Base-by-base conservation (phyloP, 73 alveolate genomes). In the Symbiodinium natans region DNA sequence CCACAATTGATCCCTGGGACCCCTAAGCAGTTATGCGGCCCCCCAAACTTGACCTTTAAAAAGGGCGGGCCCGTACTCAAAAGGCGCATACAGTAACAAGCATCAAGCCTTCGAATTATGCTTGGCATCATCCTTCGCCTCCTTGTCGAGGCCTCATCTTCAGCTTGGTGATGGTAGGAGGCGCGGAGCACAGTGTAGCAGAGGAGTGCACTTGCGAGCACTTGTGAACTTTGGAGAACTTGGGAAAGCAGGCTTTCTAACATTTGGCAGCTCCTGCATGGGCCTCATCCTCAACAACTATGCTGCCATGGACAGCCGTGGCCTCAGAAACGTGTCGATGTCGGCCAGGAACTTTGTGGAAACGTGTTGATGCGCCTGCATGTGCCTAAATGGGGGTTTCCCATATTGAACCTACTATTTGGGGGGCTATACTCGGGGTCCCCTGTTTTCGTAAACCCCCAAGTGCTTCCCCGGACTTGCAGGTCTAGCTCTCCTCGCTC, bases 281-380 rank as follows among this genome's bases (percentile, higher is more conserved):
- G 98, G 98, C 36, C 98, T 92, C 63, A 92, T 92, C 56, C 56
- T 92, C 54, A 92, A 92, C 90, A 92, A 92, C 98, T 92, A 92
- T 75, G 98, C 98, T 2, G 98, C 98, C 13, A 74, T 82, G 29
- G 98, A 92, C 83, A 59, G 95, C 43, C 33, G 33, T 17, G 42
- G 82, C 43, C 43, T 34, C 43, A n/a, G 27, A 5, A 1, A 68
- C 17, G 19, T 29, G 2, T 6, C 39, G 36, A 31, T 5, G 33
- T 48, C 63, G 63, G 63, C 23, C 63, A 48, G 63, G 63, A n/a
- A n/a, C n/a, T n/a, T n/a, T n/a, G n/a, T n/a, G 1, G 75, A 2
- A 0, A 56, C 27, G 17, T 56, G n/a, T n/a, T 25, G 33, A 80
- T 36, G 31, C 4, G 87, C 10, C 23, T 27, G 48, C 56, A 15